These are phyloP conservation scores for Hysterium pulicare DNA, from an alignment of 2,329 filamentous ascomycete species.

Conservation along the genomic window DNA sequence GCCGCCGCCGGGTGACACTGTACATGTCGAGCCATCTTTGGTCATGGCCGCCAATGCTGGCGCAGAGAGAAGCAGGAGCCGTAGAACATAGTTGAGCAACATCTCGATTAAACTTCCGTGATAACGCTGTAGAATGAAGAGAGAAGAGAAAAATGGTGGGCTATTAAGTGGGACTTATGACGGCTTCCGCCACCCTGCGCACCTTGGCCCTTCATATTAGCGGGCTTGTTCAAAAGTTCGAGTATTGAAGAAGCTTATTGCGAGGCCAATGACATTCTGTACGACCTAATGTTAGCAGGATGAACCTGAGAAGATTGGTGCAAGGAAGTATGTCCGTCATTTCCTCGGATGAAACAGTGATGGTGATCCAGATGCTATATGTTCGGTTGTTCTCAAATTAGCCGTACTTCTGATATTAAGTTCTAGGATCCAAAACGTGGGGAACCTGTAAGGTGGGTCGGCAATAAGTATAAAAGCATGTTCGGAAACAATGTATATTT, in stretches of 20 bases:
- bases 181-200: too few species aligned
- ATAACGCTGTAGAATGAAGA: slow-evolving; percentile 2
- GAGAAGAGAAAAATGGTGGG: slow-evolving; percentile 2
- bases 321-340: slow-evolving; percentile 3
- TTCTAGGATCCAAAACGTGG: background rate
- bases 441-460: too few species aligned
- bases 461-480: too few species aligned
- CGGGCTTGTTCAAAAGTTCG: background rate
- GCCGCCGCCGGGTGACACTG: slow-evolving; percentile 18
- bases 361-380: background rate
- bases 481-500: too few species aligned
- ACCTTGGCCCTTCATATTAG: background rate
- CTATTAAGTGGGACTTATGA: slow-evolving; percentile 12
- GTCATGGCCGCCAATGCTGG: slow-evolving; percentile 18
- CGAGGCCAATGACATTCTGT: background rate
- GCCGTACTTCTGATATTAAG: background rate
- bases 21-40: slow-evolving; percentile 21
- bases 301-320: slow-evolving; percentile 4
- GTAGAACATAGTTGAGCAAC: slow-evolving; percentile 7
- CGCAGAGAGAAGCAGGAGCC: slow-evolving; percentile 8
- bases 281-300: background rate
- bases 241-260: background rate
- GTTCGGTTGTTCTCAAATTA: background rate
- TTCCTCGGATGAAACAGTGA: slow-evolving; percentile 5
- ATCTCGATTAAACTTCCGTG: slow-evolving; percentile 7